phyloP scores from a whole-genome alignment of 495 filamentous ascomycete species.

The Penicillium bovifimosum region DNA sequence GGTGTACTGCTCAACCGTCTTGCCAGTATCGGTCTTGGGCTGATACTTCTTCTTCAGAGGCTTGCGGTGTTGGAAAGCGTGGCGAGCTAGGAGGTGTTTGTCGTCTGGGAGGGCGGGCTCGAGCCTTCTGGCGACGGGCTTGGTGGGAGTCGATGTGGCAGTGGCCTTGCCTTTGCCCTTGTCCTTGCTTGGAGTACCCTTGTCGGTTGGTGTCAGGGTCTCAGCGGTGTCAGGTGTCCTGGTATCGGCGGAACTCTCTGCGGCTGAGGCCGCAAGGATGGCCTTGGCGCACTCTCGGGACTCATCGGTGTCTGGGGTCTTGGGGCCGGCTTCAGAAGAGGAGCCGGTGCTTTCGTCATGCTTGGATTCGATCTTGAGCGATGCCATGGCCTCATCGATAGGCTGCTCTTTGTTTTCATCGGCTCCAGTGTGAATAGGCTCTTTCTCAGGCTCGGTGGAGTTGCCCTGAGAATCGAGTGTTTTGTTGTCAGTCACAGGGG shows the following conservation, averaged over 20 bases:
- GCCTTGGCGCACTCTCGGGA: neutral
- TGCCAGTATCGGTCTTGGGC: neutral
- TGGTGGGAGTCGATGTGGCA: neutral
- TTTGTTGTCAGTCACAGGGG: neutral
- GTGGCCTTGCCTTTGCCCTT: neutral
- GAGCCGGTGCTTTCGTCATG: neutral
- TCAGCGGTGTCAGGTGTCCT: neutral
- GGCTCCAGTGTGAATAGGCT: neutral
- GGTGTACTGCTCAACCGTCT: slow-evolving; percentile 4
- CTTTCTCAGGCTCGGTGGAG: neutral
- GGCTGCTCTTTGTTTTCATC: neutral
- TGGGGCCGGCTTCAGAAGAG: neutral
- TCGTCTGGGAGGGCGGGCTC: neutral
- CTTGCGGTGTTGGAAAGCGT: slow-evolving; percentile 4
- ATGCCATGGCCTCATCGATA: neutral
- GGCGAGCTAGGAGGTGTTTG: slow-evolving; percentile 12
- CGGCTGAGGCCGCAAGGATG: neutral
- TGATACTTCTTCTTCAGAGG: neutral
- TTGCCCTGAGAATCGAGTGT: neutral
- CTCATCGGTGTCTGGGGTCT: neutral
- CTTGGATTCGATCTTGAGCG: neutral
- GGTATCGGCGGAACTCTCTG: neutral
- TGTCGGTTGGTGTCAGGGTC: neutral
- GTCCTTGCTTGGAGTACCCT: neutral
- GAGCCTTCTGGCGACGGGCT: neutral